Conservation (phyloP, 495 filamentous ascomycete genomes). For the Penicillium verhagenii region DNA sequence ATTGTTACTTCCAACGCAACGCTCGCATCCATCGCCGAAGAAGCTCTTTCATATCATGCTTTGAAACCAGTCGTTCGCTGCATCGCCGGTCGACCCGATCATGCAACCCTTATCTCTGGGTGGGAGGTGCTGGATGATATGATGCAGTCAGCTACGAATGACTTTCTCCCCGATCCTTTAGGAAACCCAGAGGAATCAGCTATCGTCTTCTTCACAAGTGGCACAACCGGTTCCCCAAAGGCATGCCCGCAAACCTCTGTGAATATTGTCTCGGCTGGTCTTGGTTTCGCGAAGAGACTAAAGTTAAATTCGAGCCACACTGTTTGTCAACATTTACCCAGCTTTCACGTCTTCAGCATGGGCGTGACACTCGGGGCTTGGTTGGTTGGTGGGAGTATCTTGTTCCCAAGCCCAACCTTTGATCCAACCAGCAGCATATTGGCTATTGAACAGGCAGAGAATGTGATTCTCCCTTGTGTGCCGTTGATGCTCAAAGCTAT, state of each 20-base stretch:
- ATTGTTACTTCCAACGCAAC: slow-evolving; percentile 22
- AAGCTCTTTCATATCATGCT: not conserved
- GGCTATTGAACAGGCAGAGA: slow-evolving; percentile 22
- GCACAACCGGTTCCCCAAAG: slow-evolving; percentile 38
- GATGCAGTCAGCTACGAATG: not conserved
- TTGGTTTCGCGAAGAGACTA: slow-evolving; percentile 17
- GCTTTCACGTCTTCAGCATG: slow-evolving; percentile 38
- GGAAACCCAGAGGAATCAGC: slow-evolving; percentile 9
- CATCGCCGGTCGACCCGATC: not conserved
- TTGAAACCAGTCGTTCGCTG: not conserved
- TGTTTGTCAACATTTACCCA: slow-evolving; percentile 35
- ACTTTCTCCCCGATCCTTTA: not conserved
- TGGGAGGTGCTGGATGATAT: not conserved
- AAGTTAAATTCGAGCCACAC: slow-evolving; percentile 11
- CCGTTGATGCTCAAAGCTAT: slow-evolving; percentile 35
- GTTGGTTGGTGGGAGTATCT: slow-evolving; percentile 30
- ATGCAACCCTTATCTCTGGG: not conserved
- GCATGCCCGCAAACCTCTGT: slow-evolving; percentile 31
- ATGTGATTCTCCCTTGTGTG: slow-evolving; percentile 32
- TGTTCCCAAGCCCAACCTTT: slow-evolving; percentile 32
- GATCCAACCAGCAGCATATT: slow-evolving; percentile 29
- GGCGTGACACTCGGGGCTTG: slow-evolving; percentile 29
- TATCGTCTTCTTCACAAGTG: slow-evolving; percentile 40
- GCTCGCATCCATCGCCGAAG: not conserved
- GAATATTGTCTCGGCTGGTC: slow-evolving; percentile 18